Percentiles rank a stretch among this genome's conserved stretches.
phyloP scores from a whole-genome alignment of 306 rosid species.

The Betula pendula region DNA sequence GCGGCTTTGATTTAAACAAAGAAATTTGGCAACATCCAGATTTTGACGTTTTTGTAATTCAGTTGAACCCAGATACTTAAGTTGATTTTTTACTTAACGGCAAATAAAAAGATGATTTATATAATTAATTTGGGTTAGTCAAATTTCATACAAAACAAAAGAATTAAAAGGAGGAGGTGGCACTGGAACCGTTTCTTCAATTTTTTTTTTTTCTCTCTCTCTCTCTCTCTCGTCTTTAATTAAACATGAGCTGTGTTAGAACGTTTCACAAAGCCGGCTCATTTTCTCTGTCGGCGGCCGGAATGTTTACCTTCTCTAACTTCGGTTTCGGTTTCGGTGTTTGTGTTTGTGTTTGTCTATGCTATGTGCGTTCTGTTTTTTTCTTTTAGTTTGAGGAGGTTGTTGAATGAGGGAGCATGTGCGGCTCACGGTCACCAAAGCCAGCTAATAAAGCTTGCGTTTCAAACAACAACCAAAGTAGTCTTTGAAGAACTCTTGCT shows the following conservation, averaged over 20 bases:
- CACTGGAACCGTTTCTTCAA: neutral
- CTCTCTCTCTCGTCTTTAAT: neutral
- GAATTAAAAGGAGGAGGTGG: neutral
- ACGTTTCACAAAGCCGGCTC: conserved; percentile 16
- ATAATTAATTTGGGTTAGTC: neutral
- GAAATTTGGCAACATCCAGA: neutral
- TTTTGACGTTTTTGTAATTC: neutral
- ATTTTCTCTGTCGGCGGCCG: conserved; percentile 53
- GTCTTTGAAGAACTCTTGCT: neutral
- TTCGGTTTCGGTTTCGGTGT: neutral
- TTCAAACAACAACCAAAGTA: neutral
- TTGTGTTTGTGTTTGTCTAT: neutral
- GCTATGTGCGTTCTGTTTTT: neutral
- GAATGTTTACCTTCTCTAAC: conserved; percentile 29
- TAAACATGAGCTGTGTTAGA: conserved; percentile 5
- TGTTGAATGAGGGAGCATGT: neutral
- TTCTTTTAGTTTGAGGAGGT: neutral
- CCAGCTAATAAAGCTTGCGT: neutral
- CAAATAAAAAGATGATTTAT: neutral
- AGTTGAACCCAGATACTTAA: neutral
- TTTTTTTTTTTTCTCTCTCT: neutral
- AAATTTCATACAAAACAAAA: neutral
- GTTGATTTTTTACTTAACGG: neutral
- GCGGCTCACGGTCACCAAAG: neutral
- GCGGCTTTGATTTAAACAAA: neutral